These are phyloP conservation scores for Aquilaria malaccensis DNA, from an alignment of 345 rosid species.

Conservation along the genomic window DNA sequence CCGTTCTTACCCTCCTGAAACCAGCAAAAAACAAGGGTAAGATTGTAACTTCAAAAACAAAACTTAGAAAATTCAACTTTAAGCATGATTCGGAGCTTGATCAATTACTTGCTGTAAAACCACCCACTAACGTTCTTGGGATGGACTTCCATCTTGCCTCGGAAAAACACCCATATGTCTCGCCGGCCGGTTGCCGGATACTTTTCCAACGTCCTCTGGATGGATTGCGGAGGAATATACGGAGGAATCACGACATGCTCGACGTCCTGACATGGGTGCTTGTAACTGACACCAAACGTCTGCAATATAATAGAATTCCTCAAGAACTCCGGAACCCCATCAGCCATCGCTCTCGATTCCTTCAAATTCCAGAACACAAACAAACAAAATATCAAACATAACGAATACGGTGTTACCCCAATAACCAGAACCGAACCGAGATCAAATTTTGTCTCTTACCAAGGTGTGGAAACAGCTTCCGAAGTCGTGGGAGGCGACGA, in stretches of 20 bases:
- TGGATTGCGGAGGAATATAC: conserved; percentile 58
- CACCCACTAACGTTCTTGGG: conserved; percentile 91
- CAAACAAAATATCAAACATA: not conserved
- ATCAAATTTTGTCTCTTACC: conserved; percentile 29
- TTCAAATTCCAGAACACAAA: conserved; percentile 14
- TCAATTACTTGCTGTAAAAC: conserved; percentile 81
- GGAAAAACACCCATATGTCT: conserved; percentile 78
- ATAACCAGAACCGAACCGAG: not conserved
- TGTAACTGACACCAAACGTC: conserved; percentile 76
- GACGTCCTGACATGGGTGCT: conserved; percentile 84
- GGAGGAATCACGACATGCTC: conserved; percentile 94
- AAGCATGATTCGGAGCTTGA: conserved; percentile 4
- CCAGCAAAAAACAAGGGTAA: conserved; percentile 1
- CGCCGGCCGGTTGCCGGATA: conserved; percentile 42
- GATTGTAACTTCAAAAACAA: not conserved
- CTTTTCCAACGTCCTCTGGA: conserved; percentile 34
- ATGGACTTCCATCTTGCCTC: conserved; percentile 97
- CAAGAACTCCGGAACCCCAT: conserved; percentile 87
- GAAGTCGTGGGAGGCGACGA: conserved; percentile 89
- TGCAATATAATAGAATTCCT: conserved; percentile 74
- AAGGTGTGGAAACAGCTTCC: conserved; percentile 93
- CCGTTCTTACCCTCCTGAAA: conserved; percentile 80
- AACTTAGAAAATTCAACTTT: not conserved
- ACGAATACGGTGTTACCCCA: not conserved
- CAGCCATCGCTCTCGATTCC: conserved; percentile 77